phyloP scores from a whole-genome alignment of 2,329 filamentous ascomycete species.

The Zymoseptoria passerinii region DNA sequence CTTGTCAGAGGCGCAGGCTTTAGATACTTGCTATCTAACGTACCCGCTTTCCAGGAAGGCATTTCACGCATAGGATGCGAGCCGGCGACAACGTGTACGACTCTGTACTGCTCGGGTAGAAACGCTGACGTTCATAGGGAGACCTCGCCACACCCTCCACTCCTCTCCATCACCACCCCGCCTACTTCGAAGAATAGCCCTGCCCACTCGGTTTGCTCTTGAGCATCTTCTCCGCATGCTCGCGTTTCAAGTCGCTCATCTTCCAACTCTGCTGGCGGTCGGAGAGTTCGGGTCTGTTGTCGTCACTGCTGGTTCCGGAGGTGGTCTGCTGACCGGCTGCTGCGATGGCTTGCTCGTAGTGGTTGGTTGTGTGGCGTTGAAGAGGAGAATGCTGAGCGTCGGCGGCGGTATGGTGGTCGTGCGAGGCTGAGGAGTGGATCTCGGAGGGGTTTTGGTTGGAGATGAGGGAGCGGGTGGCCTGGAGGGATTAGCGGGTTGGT shows the following conservation, averaged over 20 bases:
- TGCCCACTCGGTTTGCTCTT: constrained; percentile 5
- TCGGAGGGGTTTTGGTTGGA: constrained; percentile 12
- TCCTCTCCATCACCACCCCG: constrained; percentile 2
- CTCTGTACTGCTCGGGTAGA: background rate
- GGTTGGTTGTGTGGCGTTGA: constrained; percentile 18
- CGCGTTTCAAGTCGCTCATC: constrained; percentile 24
- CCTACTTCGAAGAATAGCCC: constrained; percentile 3
- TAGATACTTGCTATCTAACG: background rate
- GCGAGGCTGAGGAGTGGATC: constrained; percentile 10
- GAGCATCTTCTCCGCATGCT: constrained; percentile 23
- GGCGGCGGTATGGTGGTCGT: constrained; percentile 9
- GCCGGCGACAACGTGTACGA: background rate
- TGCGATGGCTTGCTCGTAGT: constrained; percentile 24
- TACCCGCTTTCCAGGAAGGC: background rate
- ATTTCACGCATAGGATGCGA: background rate
- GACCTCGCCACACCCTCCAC: background rate
- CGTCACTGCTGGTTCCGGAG: constrained; percentile 3
- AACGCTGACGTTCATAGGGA: background rate
- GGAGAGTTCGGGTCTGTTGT: constrained; percentile 3
- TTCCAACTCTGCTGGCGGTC: constrained; percentile 26
- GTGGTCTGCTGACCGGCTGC: constrained; percentile 6
- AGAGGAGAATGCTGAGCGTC: constrained; percentile 3
- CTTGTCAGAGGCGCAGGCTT: background rate
- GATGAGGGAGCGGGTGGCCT: constrained; percentile 14
- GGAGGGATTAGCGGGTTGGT: background rate